Evolutionary conservation across 2,329 filamentous ascomycete species (phyloP), one percentile per base, ranked within the genome.

Genomic region (Chrysoporthe cubensis): DNA sequence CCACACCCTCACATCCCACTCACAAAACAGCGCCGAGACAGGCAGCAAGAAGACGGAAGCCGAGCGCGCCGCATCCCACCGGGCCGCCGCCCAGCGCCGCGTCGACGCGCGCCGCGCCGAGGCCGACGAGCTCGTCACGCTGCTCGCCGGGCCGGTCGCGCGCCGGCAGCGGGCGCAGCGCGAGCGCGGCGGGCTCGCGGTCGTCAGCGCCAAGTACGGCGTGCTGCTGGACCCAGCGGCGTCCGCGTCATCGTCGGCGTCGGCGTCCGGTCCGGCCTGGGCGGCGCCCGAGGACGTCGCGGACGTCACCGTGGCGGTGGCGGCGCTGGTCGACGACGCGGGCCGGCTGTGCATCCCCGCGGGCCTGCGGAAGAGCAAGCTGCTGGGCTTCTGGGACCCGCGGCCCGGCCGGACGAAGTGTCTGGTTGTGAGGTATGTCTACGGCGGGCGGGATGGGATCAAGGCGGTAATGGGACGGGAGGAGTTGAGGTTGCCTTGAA

Each of bases 331-430:
- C 11, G 21, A 80, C 66, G 75, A 76, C 3, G 77, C 74, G 0
- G 74, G 77, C 5, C 68, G 72, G 56, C 69, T 84, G 14, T 66
- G 73, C 4, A 81, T 84, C 46, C 81, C 82, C 0, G 65, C 66
- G 2, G 80, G 81, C 0, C 72, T 84, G 63, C 73, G 77, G 62
- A 83, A 84, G 76, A 79, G 77, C 57, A 76, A 79, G 46, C 71
- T 86, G 40, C 75, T 83, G 0, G 84, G 84, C 1, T 85, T 86
- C 73, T 85, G 83, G 81, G 84, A 86, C 66, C 83, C 83, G 18
- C 80, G 78, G 14, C 84, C 83, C 5, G 73, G 73, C 44, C 73
- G 74, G 46, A 76, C 76, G 26, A 85, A 86, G 78, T 77, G 80
- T 46, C 74, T 86, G 60, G 78, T 79, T 58, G 80, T 85, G 18